phyloP scores from a whole-genome alignment of 2,329 filamentous ascomycete species.

The Ascomycota sp. region DNA sequence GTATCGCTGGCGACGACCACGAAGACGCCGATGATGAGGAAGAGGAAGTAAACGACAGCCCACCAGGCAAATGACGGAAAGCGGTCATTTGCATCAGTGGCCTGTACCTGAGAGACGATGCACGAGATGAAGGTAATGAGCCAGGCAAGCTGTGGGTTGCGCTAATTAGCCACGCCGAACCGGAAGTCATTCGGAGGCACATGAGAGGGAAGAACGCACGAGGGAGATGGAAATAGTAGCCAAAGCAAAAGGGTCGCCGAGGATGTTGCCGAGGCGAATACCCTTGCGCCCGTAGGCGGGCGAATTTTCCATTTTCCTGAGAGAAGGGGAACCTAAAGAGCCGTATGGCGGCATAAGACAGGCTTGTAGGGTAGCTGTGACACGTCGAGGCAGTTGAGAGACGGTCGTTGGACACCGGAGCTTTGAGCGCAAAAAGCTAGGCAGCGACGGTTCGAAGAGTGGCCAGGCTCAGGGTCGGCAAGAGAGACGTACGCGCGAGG shows the following conservation, averaged over 20 bases:
- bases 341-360: slow-evolving; percentile 56
- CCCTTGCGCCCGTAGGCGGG: slow-evolving; percentile 36
- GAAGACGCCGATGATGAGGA: slow-evolving; percentile 60
- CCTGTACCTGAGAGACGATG: slow-evolving; percentile 45
- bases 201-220: slow-evolving; percentile 34
- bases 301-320: slow-evolving; percentile 62
- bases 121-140: slow-evolving; percentile 77
- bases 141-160: slow-evolving; percentile 58
- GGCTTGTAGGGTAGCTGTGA: background rate
- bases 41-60: slow-evolving; percentile 68
- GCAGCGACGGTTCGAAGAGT: background rate
- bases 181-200: background rate
- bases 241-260: slow-evolving; percentile 90
- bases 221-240: slow-evolving; percentile 81
- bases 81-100: slow-evolving; percentile 14
- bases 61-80: slow-evolving; percentile 91
- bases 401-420: background rate
- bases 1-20: slow-evolving; percentile 71
- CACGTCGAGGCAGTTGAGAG: background rate
- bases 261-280: slow-evolving; percentile 70
- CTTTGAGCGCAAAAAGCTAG: slow-evolving; percentile 1
- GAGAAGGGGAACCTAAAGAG: slow-evolving; percentile 50
- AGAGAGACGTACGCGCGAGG: background rate
- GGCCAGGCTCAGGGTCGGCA: slow-evolving; percentile 1
- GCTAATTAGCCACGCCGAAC: slow-evolving; percentile 4